Conservation (phyloP, 2,329 filamentous ascomycete species). For the Colletotrichum sp. region DNA sequence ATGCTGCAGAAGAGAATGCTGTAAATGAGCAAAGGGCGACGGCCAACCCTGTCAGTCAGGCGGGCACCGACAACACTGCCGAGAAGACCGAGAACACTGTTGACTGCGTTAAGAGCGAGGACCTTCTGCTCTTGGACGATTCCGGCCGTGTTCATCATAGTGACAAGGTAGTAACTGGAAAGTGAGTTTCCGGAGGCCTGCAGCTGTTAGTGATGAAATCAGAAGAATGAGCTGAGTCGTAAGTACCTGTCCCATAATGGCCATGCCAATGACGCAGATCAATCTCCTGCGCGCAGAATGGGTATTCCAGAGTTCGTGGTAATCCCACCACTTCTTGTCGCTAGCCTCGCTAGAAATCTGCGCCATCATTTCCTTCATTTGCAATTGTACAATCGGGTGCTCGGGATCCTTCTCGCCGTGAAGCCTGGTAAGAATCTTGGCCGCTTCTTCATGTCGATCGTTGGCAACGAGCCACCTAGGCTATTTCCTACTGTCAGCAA, state of each 20-base stretch:
- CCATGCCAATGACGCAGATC: conserved; percentile 55
- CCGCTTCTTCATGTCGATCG: conserved; percentile 44
- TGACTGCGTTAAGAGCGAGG: conserved; percentile 57
- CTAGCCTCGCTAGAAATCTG: conserved; percentile 52
- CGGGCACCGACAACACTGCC: conserved; percentile 59
- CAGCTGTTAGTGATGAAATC: background rate
- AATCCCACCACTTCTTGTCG: conserved; percentile 63
- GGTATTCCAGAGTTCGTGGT: conserved; percentile 56
- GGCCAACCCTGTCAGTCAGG: conserved; percentile 61
- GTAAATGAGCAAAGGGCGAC: conserved; percentile 58
- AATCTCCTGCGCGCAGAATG: conserved; percentile 54
- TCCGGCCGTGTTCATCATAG: conserved; percentile 55
- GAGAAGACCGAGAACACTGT: conserved; percentile 58
- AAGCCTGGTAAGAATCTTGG: conserved; percentile 48
- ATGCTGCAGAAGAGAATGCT: conserved; percentile 49
- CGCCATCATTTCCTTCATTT: conserved; percentile 53
- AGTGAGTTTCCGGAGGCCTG: conserved; percentile 46
- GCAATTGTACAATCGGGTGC: conserved; percentile 56
- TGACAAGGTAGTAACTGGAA: conserved; percentile 59
- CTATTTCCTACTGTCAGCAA: background rate
- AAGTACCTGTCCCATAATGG: conserved; percentile 58
- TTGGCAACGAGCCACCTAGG: conserved; percentile 51
- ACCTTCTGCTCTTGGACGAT: conserved; percentile 52
- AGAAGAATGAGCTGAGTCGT: too few relatives aligned
- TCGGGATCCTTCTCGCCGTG: conserved; percentile 57